Conservation (phyloP, 1,139 yeast species). For the Nakaseomyces nivariensis region DNA sequence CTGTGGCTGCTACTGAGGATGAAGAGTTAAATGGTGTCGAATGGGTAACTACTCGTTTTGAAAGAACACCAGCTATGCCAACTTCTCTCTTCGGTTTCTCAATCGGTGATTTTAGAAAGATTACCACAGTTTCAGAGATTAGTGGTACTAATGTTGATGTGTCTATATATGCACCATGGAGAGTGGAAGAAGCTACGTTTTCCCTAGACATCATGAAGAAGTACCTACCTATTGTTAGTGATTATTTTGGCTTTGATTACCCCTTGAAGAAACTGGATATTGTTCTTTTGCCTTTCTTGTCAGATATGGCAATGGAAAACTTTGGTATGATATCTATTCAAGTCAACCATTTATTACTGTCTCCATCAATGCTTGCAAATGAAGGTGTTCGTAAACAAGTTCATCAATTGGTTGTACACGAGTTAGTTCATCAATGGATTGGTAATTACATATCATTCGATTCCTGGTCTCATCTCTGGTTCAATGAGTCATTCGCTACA, state of each 20-base stretch:
- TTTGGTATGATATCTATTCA: conserved; percentile 59
- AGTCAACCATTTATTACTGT: conserved; percentile 40
- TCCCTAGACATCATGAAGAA: conserved; percentile 40
- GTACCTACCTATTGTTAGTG: conserved; percentile 38
- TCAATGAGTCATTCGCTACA: conserved; percentile 69
- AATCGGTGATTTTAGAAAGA: conserved; percentile 51
- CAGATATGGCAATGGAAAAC: conserved; percentile 75
- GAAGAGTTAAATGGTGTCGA: conserved; percentile 14
- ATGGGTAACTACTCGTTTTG: conserved; percentile 33
- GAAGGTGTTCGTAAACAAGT: conserved; percentile 28
- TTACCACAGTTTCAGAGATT: conserved; percentile 30
- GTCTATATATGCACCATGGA: conserved; percentile 45
- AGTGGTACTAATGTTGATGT: conserved; percentile 31
- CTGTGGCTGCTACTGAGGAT: conserved; percentile 11
- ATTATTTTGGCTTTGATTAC: conserved; percentile 35
- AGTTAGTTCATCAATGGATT: conserved; percentile 68
- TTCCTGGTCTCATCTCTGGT: conserved; percentile 59
- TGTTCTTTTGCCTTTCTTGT: conserved; percentile 55
- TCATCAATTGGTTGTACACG: conserved; percentile 55
- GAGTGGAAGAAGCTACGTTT: conserved; percentile 36
- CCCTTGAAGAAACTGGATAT: conserved; percentile 59
- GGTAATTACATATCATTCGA: conserved; percentile 60
- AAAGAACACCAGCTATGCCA: conserved; percentile 47
- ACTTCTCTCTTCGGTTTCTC: conserved; percentile 57
- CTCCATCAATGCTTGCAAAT: conserved; percentile 28